A percentile compares a stretch with the other conserved stretches of the same genome.
Evolutionary conservation across 306 rosid species (phyloP).

Genomic region (Rosa lucieae): DNA sequence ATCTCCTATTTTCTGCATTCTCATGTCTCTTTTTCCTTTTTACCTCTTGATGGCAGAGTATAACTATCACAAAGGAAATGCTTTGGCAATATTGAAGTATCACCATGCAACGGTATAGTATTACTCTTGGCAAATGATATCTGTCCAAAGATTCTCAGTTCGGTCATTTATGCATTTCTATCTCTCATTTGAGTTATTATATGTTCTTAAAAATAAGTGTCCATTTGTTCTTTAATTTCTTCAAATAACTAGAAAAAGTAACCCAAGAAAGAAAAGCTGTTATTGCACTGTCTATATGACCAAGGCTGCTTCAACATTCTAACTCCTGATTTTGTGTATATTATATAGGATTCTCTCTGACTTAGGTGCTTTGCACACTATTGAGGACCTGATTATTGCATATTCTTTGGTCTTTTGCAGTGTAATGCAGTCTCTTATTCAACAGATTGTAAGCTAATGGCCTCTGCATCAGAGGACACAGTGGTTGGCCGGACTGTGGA

Average conservation of each 20-base stretch:
- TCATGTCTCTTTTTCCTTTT: constrained; percentile 17
- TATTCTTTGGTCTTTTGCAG: too few relatives aligned
- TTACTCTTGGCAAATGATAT: constrained; percentile 21
- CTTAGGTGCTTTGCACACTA: too few relatives aligned
- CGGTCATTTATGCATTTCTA: not conserved
- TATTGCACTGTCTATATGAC: too few relatives aligned
- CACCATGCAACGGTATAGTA: constrained; percentile 71
- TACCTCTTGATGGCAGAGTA: constrained; percentile 53
- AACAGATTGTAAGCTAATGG: constrained; percentile 68
- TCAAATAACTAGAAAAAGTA: too few relatives aligned
- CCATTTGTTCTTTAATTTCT: too few relatives aligned
- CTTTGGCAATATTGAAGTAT: constrained; percentile 76
- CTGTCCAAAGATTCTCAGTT: not conserved
- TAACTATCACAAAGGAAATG: not conserved
- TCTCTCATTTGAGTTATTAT: too few relatives aligned
- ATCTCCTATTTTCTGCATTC: constrained; percentile 10
- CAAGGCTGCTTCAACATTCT: too few relatives aligned
- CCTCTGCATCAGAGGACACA: constrained; percentile 37
- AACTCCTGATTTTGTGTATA: too few relatives aligned
- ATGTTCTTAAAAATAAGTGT: not conserved
- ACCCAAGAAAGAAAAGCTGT: too few relatives aligned
- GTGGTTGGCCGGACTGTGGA: too few relatives aligned
- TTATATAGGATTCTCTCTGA: too few relatives aligned
- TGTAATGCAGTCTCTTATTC: constrained; percentile 41
- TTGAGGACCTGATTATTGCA: too few relatives aligned